Conservation (phyloP, 345 rosid species). For the Cardamine occulta region DNA sequence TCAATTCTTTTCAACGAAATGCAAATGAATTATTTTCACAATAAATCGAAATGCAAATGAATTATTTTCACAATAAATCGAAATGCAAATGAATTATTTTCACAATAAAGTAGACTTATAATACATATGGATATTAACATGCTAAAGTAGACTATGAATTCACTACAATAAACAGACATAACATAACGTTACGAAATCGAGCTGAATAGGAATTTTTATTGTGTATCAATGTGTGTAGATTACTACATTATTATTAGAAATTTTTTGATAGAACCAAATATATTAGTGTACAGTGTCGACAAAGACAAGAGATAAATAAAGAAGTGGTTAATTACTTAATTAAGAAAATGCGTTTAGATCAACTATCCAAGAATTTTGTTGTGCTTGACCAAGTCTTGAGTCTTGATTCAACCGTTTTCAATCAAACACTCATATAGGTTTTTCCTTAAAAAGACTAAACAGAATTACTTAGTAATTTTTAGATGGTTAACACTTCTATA, state of each 20-base stretch:
- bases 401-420: slow-evolving; percentile 4
- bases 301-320: slow-evolving; percentile 6
- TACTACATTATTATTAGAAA: neutral
- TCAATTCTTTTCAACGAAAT: neutral
- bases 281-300: neutral
- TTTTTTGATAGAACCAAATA: neutral
- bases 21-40: neutral
- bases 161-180: neutral
- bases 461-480: too few relatives aligned
- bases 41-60: too few relatives aligned
- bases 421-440: slow-evolving; percentile 2
- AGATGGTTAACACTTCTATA: too few relatives aligned
- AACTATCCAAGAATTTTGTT: neutral
- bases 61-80: neutral
- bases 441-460: too few relatives aligned
- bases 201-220: neutral
- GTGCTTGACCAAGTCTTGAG: slow-evolving; percentile 28
- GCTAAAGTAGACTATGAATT: neutral
- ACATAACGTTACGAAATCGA: neutral
- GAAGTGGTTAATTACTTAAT: neutral
- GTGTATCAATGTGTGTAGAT: too few relatives aligned
- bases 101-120: neutral
- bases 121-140: neutral
- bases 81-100: neutral
- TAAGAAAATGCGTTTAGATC: slow-evolving; percentile 41